Conservation (phyloP, 2,329 filamentous ascomycete genomes). For the Clathrospora elynae region DNA sequence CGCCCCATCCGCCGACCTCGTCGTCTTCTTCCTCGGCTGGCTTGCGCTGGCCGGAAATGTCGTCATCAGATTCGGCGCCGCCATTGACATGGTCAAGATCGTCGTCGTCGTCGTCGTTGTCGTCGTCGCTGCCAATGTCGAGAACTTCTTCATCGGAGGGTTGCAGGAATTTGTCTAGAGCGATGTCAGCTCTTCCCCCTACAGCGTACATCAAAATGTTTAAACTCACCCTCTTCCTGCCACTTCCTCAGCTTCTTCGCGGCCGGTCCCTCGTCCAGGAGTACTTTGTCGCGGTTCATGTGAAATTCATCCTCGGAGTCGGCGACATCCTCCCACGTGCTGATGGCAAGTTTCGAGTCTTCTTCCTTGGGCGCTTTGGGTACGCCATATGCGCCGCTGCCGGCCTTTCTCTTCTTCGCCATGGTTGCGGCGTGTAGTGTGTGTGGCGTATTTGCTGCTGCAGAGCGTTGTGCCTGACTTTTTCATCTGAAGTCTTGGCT, state of each 20-base stretch:
- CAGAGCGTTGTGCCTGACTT: conserved; percentile 28
- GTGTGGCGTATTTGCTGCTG: conserved; percentile 10
- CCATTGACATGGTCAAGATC: conserved; percentile 48
- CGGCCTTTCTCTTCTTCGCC: conserved; percentile 71
- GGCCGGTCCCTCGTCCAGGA: conserved; percentile 79
- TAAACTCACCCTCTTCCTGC: conserved; percentile 65
- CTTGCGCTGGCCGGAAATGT: conserved; percentile 36
- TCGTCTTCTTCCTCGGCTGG: conserved; percentile 60
- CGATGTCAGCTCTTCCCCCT: conserved; percentile 6
- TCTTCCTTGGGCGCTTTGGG: conserved; percentile 43
- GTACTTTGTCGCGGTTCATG: conserved; percentile 80
- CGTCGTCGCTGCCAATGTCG: conserved; percentile 53
- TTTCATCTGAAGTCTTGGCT: conserved; percentile 38
- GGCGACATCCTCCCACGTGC: conserved; percentile 80
- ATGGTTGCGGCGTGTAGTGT: conserved; percentile 40
- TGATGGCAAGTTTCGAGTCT: conserved; percentile 61
- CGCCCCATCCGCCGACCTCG: conserved; percentile 78
- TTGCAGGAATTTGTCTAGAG: conserved; percentile 61
- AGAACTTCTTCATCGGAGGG: conserved; percentile 68
- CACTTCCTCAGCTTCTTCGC: conserved; percentile 76
- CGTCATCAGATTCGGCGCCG: conserved; percentile 41
- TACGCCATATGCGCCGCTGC: conserved; percentile 51
- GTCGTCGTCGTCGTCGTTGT: conserved; percentile 54
- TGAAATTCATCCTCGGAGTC: conserved; percentile 96
- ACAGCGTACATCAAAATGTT: conserved; percentile 5